These are phyloP conservation scores for Capronia epimyces DNA, from an alignment of 2,329 filamentous ascomycete genomes.

Conservation along the genomic window DNA sequence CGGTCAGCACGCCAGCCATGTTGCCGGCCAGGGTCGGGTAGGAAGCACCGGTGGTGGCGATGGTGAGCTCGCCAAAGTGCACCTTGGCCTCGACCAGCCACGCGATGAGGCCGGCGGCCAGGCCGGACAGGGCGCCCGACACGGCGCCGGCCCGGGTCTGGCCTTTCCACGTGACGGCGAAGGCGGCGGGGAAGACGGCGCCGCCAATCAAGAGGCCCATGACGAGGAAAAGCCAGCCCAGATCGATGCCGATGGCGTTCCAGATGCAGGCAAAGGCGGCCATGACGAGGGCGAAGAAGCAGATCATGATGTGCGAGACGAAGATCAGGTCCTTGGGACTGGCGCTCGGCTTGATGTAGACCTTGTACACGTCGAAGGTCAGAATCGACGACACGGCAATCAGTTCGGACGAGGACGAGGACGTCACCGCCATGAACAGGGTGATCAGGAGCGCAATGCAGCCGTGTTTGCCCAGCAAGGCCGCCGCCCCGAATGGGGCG, in stretches of 20 bases:
- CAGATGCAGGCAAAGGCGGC: constrained; percentile 48
- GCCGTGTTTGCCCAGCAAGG: constrained; percentile 72
- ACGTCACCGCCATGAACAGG: constrained; percentile 86
- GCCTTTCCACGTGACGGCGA: constrained; percentile 71
- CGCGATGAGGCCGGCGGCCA: constrained; percentile 62
- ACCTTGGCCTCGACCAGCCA: constrained; percentile 73
- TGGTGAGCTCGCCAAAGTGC: constrained; percentile 61
- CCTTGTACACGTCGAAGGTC: constrained; percentile 83
- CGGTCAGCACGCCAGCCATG: constrained; percentile 71
- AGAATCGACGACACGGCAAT: constrained; percentile 83
- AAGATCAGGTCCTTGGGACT: constrained; percentile 70
- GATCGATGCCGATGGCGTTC: constrained; percentile 11
- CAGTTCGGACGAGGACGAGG: constrained; percentile 71
- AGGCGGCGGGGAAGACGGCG: constrained; percentile 73
- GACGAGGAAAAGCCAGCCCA: constrained; percentile 41
- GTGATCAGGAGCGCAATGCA: constrained; percentile 68
- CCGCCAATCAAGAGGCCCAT: constrained; percentile 82
- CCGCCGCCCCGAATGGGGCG: background rate
- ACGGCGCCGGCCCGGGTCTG: constrained; percentile 71
- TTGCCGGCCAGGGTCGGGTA: constrained; percentile 52
- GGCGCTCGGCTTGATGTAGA: constrained; percentile 73
- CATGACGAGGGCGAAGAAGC: constrained; percentile 73
- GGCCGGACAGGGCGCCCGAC: constrained; percentile 63
- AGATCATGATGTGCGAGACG: constrained; percentile 66
- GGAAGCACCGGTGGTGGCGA: constrained; percentile 71